Evolutionary conservation across 257 asterid genomes (phyloP).

Genomic region (Rehmannia glutinosa): DNA sequence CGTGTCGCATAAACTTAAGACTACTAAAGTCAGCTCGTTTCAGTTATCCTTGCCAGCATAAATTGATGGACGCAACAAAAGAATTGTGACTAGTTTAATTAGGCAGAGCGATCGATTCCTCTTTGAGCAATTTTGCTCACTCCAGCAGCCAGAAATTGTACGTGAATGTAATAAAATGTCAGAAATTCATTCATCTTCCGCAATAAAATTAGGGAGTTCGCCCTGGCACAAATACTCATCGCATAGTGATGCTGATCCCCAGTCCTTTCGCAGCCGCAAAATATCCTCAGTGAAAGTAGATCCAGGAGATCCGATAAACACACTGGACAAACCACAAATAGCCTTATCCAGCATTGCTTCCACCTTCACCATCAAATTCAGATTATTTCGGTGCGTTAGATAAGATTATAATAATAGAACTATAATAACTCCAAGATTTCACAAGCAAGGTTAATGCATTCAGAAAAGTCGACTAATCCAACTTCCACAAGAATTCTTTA

Average conservation of each 20-base stretch:
- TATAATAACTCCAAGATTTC: background rate
- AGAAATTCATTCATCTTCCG: constrained; percentile 63
- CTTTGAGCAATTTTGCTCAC: background rate
- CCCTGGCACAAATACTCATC: constrained; percentile 90
- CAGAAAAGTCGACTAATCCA: no score
- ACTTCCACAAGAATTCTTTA: no score
- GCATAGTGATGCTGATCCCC: constrained; percentile 86
- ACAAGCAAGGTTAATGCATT: background rate
- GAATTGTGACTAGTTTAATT: background rate
- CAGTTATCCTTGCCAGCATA: background rate
- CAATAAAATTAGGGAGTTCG: constrained; percentile 70
- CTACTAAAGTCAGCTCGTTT: background rate
- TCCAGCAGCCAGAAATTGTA: background rate
- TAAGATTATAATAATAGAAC: background rate
- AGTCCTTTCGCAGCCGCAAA: constrained; percentile 75
- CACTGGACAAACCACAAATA: constrained; percentile 81
- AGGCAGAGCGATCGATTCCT: background rate
- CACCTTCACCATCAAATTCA: constrained; percentile 49
- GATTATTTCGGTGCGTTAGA: background rate
- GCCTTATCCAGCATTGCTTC: constrained; percentile 99
- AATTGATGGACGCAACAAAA: background rate
- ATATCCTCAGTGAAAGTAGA: constrained; percentile 98
- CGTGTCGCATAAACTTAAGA: background rate
- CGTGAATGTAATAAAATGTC: background rate
- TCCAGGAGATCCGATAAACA: constrained; percentile 86